Conservation (phyloP, 345 rosid species). For the Eucalyptus dawsonii region DNA sequence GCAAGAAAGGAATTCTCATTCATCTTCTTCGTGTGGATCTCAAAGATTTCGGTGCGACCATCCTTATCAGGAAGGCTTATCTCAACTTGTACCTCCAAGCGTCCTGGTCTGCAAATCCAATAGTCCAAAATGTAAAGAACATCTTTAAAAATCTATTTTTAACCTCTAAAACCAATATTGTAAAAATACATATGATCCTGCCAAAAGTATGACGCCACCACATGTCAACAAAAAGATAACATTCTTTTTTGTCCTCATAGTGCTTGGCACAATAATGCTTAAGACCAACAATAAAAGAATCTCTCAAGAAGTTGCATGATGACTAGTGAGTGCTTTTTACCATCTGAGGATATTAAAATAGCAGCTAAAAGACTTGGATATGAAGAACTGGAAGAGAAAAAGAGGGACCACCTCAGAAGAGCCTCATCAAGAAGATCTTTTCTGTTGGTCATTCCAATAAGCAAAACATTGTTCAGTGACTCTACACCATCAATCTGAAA, state of each 20-base stretch:
- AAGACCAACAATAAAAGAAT: neutral
- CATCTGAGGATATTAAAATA: neutral
- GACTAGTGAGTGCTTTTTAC: neutral
- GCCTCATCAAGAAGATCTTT: conserved; percentile 98
- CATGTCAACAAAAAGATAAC: neutral
- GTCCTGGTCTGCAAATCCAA: conserved; percentile 67
- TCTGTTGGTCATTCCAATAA: conserved; percentile 98
- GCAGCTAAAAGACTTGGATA: neutral
- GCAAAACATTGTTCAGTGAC: conserved; percentile 93
- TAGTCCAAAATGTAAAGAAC: neutral
- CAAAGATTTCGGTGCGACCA: conserved; percentile 89
- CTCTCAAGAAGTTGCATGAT: neutral
- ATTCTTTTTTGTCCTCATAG: neutral
- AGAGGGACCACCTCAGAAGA: conserved; percentile 54
- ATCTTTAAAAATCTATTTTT: neutral
- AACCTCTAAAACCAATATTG: neutral
- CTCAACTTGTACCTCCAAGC: conserved; percentile 97
- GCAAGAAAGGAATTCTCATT: conserved; percentile 93
- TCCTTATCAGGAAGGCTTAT: conserved; percentile 98
- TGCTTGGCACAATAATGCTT: neutral
- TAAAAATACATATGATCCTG: neutral
- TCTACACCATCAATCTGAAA: conserved; percentile 99
- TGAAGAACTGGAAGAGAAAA: neutral
- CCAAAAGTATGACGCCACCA: neutral
- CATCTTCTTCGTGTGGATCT: conserved; percentile 95